Percentiles rank a stretch among this genome's conserved stretches.
Evolutionary conservation across 2,329 filamentous ascomycete genomes (phyloP).

Genomic region (Penicillium capsulatum): DNA sequence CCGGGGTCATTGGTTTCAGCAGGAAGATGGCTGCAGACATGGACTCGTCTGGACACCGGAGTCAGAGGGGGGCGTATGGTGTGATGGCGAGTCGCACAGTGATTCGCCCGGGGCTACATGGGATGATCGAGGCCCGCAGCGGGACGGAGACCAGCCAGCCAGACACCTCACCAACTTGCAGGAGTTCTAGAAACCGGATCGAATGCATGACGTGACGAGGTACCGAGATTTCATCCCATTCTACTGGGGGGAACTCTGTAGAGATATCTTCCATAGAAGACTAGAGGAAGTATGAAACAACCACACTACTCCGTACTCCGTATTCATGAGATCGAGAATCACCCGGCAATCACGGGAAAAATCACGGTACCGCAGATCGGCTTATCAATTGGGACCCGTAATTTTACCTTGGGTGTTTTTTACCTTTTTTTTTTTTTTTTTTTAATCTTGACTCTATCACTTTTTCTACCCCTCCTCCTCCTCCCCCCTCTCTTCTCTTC

Average conservation of each 20-base stretch:
- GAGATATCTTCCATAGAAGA: too few relatives aligned
- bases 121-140: conserved; percentile 12
- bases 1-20: too few relatives aligned
- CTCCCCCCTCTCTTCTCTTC: conserved; percentile 15
- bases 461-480: conserved; percentile 15
- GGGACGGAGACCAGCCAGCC: conserved; percentile 13
- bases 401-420: conserved; percentile 16
- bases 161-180: conserved; percentile 9
- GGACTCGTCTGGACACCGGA: not conserved
- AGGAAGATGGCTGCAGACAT: too few relatives aligned
- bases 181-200: conserved; percentile 18
- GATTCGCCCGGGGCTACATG: conserved; percentile 12
- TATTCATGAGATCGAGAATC: too few relatives aligned
- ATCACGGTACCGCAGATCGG: too few relatives aligned
- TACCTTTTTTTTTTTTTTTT: conserved; percentile 11
- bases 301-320: too few relatives aligned
- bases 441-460: conserved; percentile 18
- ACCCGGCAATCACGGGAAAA: too few relatives aligned
- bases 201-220: conserved; percentile 16
- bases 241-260: too few relatives aligned
- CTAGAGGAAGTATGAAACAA: too few relatives aligned
- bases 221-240: too few relatives aligned
- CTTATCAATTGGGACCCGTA: conserved; percentile 16
- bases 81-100: conserved; percentile 10
- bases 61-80: conserved; percentile 5